Base-by-base conservation (phyloP, 2,329 filamentous ascomycete genomes). In the Xylaria sp. region DNA sequence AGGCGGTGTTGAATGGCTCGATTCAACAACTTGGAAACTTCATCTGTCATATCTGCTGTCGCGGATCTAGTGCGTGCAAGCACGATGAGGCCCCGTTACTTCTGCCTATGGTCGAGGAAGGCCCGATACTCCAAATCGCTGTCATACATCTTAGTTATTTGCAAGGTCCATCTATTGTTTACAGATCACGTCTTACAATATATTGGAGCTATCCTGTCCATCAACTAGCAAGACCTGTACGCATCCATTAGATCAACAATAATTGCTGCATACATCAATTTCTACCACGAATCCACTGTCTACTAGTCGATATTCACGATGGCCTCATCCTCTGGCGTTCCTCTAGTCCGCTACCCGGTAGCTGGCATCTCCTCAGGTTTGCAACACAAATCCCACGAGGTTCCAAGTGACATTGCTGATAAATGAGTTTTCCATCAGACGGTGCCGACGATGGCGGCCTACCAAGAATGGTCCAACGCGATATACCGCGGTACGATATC, bases 401-500 rank as follows among this genome's bases (percentile, higher is more conserved):
- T 27, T 30, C 3, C 1, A 39, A 9, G 12, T 50, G 32, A 56
- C 7, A 5, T 27, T n/a, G 34, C 65, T 64, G 19, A 67, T n/a
- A 9, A 12, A 17, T 30, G 12, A 27, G 24, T 19, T 12, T 2
- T 32, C 24, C 12, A 42, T n/a, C 32, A 68, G 66, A 68, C 27
- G 51, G 62, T 19, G 57, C 61, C 45, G 32, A 32, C 2, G 58
- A 66, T 14, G 11, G 12, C 5, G 5, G 19, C 39, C 5, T 0
- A 4, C n/a, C 30, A 36, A n/a, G 14, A 14, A n/a, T 12, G 24
- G 32, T 11, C 42, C 34, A 1, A 6, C 21, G 30, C 3, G 32
- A 4, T 3, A 54, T 66, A 5, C 54, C 64, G 9, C 4, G 11
- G 45, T 69, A 69, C 17, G 61, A 69, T 42, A 21, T 27, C 8